These are phyloP conservation scores for Xylariaceae sp. DNA, from an alignment of 2,329 filamentous ascomycete genomes.

Conservation along the genomic window DNA sequence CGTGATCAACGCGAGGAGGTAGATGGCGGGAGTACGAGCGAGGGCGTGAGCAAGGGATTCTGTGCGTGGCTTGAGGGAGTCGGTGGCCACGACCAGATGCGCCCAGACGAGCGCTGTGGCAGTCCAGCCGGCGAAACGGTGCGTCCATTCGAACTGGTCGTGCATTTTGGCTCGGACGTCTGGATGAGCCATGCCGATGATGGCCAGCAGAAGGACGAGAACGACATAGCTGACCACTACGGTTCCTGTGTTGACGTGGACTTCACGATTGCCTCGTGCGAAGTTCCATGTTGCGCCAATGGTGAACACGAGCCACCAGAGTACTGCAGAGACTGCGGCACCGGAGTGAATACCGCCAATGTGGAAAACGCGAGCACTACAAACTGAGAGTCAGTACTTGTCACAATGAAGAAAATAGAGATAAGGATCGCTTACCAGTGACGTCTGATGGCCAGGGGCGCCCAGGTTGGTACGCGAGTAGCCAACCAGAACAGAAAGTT, in stretches of 20 bases:
- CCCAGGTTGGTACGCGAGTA: conserved; percentile 41
- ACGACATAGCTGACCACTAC: conserved; percentile 21
- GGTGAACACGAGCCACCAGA: conserved; percentile 43
- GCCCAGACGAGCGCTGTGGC: conserved; percentile 61
- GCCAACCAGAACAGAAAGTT: conserved; percentile 45
- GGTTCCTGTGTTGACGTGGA: conserved; percentile 17
- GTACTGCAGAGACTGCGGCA: conserved; percentile 37
- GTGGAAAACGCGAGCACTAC: conserved; percentile 45
- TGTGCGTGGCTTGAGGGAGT: conserved; percentile 33
- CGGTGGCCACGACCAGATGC: conserved; percentile 52
- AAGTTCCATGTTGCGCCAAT: conserved; percentile 33
- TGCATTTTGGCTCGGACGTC: conserved; percentile 20
- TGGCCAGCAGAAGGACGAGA: conserved; percentile 17
- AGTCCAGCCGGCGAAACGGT: conserved; percentile 70
- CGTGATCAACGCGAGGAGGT: conserved; percentile 62
- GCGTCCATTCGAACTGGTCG: conserved; percentile 59
- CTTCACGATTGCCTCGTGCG: conserved; percentile 14
- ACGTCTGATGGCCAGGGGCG: conserved; percentile 44
- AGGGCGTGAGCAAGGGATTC: conserved; percentile 35
- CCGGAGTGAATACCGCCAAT: conserved; percentile 48
- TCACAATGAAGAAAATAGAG: neutral
- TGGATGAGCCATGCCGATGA: conserved; percentile 22
- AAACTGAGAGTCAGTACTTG: neutral
- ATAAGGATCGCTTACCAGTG: conserved; percentile 27
- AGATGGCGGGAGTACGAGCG: conserved; percentile 48